Base-by-base conservation (phyloP, 2,329 filamentous ascomycete species). In the Lojkania enalia region DNA sequence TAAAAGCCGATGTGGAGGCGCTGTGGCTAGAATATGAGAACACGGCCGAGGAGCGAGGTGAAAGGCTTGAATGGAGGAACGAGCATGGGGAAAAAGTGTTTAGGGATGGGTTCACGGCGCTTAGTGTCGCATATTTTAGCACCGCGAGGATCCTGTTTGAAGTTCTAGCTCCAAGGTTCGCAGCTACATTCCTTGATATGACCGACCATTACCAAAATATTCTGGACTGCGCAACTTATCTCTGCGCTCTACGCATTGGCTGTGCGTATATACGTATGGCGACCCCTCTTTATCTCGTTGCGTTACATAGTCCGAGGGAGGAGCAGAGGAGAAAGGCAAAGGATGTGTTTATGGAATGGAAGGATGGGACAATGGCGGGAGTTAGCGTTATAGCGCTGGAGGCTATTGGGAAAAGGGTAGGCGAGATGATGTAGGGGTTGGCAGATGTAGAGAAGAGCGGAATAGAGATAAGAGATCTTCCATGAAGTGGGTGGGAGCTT, bases 211-310 rank as follows among this genome's bases (percentile, higher is more conserved):
- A 44, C 18, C 25, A 32, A n/a, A 42, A 40, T 14, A 59, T 67
- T 30, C 16, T 66, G 12, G 44, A 59, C 11, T 57, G 51, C 11
- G 54, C 58, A 9, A 32, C 20, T n/a, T 59, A 55, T 38, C 35
- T 64, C n/a, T 40, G 54, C 3, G 46, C 49, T 3, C 29, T 52
- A 13, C 49, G 35, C 13, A 57, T 62, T 21, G 63, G 61, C 0
- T 60, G 54, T 37, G 58, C 61, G 21, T 64, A 60, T 25, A 67
- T 64, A 57, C 57, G 64, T 9, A 63, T 66, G 54, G 57, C 59
- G 4, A 55, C 55, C 5, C 61, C 63, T 14, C 37, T 67, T 2
- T 57, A 63, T 20, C 43, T 64, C 2, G 63, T 68, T 13, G 57
- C 59, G 2, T 36, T 66, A 20, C 54, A 66, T 51, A 51, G 52